Evolutionary conservation across 2,329 filamentous ascomycete species (phyloP), one percentile per base, ranked within the genome.

Genomic region (Colletotrichum lentis): DNA sequence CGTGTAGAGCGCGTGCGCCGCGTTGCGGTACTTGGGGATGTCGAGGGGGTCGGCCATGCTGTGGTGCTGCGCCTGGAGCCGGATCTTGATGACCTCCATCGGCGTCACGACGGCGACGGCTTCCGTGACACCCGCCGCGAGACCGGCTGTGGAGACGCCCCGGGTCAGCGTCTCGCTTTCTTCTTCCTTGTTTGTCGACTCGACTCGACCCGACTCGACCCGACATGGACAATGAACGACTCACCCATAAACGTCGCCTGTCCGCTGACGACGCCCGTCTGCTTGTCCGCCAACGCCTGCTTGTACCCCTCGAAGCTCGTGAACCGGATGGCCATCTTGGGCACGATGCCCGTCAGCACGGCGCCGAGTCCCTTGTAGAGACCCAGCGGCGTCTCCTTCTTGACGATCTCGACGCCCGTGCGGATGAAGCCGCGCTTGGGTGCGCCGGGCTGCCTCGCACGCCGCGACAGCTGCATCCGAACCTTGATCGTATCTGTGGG

Each of bases 1-100:
- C 5, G 94, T 97, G 82, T 96, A 97, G 20, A 89, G 80, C 7
- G 88, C 88, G 78, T 90, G 88, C 20, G 94, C 94, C 31, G 95
- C 95, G 80, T 97, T 97, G 78, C 95, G 92, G 85, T 98, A 98
- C 83, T 98, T 98, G 72, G 96, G 96, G 10, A 97, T 80, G 78
- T 98, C 96, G 73, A 98, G 90, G 6, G 96, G 96, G 78, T 99
- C 96, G 56, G 96, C 94, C 90, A 99, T 96, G 78, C 89, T 93
- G 88, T 99, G 96, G 83, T 97, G 93, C 82, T 99, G 96, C 5
- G 95, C 95, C 85, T 99, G 96, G 73, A 99, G 88, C 56, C 96
- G 92, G 78, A 99, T 99, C 87, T 99, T 99, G 81, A 99, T 89
- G 70, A 99, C 96, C 83, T 99, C 96, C 96, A 99, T 99, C 6